Evolutionary conservation across 2,329 filamentous ascomycete species (phyloP).

Genomic region (Sporothrix humicola): DNA sequence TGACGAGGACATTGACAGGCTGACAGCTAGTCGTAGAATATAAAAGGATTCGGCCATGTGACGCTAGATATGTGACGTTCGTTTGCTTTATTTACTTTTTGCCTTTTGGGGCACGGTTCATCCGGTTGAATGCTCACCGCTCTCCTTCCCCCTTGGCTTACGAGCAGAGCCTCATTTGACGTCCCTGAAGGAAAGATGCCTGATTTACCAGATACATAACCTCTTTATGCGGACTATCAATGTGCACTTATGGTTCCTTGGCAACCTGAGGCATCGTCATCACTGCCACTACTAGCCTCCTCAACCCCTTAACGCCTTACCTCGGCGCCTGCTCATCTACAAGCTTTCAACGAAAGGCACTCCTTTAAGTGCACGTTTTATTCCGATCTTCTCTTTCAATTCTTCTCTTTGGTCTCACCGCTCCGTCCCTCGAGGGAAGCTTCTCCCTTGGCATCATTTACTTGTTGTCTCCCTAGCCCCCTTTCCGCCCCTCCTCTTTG

Average conservation of each 20-base stretch:
- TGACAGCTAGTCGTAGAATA: too few relatives aligned
- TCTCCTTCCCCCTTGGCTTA: background rate
- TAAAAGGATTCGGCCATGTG: too few relatives aligned
- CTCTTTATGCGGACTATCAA: background rate
- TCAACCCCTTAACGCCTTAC: too few relatives aligned
- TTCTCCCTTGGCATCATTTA: background rate
- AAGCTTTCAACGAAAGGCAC: too few relatives aligned
- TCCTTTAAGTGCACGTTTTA: background rate
- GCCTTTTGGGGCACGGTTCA: background rate
- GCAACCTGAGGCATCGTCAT: background rate
- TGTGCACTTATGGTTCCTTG: background rate
- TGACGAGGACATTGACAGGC: background rate
- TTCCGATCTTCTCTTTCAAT: background rate
- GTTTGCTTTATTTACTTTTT: background rate
- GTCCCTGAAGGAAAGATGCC: background rate
- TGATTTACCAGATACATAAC: background rate
- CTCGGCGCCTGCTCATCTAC: too few relatives aligned
- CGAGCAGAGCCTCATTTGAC: background rate
- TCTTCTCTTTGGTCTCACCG: background rate
- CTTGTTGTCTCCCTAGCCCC: background rate
- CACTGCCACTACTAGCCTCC: too few relatives aligned
- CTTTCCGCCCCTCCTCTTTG: background rate
- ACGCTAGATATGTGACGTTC: too few relatives aligned
- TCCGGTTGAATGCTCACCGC: slow-evolving; percentile 7
- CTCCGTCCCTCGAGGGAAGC: background rate